These are phyloP conservation scores for Chaetomiaceae sp. DNA, from an alignment of 2,329 filamentous ascomycete species.

Conservation along the genomic window DNA sequence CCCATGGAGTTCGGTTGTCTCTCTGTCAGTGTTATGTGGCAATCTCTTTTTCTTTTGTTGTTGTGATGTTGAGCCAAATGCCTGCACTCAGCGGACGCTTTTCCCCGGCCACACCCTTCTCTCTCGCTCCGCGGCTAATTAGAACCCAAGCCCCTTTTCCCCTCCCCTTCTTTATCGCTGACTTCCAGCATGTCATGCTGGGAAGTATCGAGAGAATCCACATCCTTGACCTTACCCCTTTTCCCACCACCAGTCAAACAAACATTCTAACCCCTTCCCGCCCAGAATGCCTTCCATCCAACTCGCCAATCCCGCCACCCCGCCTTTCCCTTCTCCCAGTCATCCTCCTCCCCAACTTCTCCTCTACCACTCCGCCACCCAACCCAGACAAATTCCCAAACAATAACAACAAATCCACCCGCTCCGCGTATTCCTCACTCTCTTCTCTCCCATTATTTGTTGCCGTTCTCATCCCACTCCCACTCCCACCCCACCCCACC, in stretches of 20 bases:
- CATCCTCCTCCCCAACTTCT: too few relatives aligned
- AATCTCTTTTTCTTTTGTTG: not conserved
- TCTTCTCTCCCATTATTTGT: not conserved
- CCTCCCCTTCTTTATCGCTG: not conserved
- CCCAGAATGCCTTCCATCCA: not conserved
- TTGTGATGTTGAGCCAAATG: not conserved
- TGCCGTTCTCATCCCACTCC: too few relatives aligned
- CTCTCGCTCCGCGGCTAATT: too few relatives aligned
- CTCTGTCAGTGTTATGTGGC: not conserved
- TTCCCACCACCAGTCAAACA: too few relatives aligned
- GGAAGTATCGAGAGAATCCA: too few relatives aligned
- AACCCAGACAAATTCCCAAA: constrained; percentile 5
- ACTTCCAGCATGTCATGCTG: too few relatives aligned
- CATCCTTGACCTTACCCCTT: too few relatives aligned
- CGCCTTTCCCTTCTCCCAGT: not conserved
- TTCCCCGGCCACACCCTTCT: not conserved
- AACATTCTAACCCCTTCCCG: too few relatives aligned
- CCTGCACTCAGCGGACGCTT: not conserved
- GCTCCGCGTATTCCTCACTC: constrained; percentile 3
- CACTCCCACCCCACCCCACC: too few relatives aligned
- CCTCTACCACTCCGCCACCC: not conserved
- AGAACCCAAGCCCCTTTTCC: not conserved
- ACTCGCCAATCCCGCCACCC: too few relatives aligned
- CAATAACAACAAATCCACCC: constrained; percentile 7
- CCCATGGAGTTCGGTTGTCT: not conserved